Evolutionary conservation across 2,329 filamentous ascomycete species (phyloP).

Genomic region (Didymella exigua): DNA sequence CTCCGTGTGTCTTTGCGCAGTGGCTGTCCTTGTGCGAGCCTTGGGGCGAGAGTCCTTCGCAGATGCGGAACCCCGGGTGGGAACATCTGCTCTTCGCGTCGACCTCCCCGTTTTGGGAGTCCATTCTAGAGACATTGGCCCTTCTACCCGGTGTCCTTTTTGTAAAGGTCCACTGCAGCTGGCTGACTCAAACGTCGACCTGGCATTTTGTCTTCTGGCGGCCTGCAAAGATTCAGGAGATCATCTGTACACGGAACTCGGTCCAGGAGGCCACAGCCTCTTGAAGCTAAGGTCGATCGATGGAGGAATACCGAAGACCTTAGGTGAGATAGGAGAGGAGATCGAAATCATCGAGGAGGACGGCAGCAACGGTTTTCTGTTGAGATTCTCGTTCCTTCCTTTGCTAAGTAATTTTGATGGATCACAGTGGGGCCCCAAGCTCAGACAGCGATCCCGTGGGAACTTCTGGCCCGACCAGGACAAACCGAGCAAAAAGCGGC

Average conservation of each 20-base stretch:
- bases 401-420: background rate
- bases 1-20: background rate
- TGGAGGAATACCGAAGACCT: background rate
- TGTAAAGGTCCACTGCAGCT: background rate
- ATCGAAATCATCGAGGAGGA: background rate
- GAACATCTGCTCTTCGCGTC: background rate
- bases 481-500: background rate
- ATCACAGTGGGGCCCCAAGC: background rate
- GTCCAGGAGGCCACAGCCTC: background rate
- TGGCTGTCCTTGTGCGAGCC: background rate
- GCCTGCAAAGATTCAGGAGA: background rate
- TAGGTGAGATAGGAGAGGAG: background rate
- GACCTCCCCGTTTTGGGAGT: background rate
- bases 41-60: background rate
- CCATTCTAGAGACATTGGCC: background rate
- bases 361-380: background rate
- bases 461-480: background rate
- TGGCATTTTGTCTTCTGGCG: background rate
- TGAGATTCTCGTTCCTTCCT: background rate
- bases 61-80: background rate
- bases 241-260: background rate
- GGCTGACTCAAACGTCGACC: background rate
- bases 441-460: background rate
- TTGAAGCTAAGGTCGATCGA: background rate
- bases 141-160: background rate